Conservation (phyloP, 805 yeast genomes). For the Monosporozyma siamensis region DNA sequence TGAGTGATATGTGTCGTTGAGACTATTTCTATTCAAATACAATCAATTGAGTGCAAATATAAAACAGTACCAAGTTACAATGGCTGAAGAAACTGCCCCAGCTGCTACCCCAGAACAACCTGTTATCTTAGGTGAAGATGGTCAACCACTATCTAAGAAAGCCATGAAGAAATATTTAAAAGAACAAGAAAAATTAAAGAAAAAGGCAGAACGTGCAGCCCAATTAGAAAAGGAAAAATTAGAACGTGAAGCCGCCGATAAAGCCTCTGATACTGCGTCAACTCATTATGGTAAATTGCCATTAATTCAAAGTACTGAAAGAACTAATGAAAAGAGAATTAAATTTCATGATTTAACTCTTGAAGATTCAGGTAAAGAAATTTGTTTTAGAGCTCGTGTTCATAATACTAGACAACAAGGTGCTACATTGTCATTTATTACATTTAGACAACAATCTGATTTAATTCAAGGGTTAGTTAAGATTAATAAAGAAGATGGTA, state of each 20-base stretch:
- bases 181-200: slow-evolving; percentile 83
- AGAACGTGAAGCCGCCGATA: slow-evolving; percentile 56
- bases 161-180: slow-evolving; percentile 92
- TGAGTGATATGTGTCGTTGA: too few species aligned
- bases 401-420: slow-evolving; percentile 94
- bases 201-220: slow-evolving; percentile 88
- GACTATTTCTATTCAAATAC: too few species aligned
- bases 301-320: slow-evolving; percentile 64
- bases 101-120: slow-evolving; percentile 6
- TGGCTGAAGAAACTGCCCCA: slow-evolving; percentile 13
- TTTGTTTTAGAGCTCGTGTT: slow-evolving; percentile 85
- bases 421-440: slow-evolving; percentile 83
- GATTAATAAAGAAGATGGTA: slow-evolving; percentile 55
- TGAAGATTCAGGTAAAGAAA: slow-evolving; percentile 58
- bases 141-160: slow-evolving; percentile 84
- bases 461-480: slow-evolving; percentile 79
- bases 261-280: slow-evolving; percentile 78
- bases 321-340: slow-evolving; percentile 58
- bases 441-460: slow-evolving; percentile 83
- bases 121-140: slow-evolving; percentile 57
- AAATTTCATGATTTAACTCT: slow-evolving; percentile 41
- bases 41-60: too few species aligned
- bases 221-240: slow-evolving; percentile 81
- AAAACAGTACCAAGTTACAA: too few species aligned
- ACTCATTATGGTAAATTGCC: slow-evolving; percentile 87